Evolutionary conservation across 2,329 filamentous ascomycete species (phyloP).

Genomic region (Epichloe baconii): DNA sequence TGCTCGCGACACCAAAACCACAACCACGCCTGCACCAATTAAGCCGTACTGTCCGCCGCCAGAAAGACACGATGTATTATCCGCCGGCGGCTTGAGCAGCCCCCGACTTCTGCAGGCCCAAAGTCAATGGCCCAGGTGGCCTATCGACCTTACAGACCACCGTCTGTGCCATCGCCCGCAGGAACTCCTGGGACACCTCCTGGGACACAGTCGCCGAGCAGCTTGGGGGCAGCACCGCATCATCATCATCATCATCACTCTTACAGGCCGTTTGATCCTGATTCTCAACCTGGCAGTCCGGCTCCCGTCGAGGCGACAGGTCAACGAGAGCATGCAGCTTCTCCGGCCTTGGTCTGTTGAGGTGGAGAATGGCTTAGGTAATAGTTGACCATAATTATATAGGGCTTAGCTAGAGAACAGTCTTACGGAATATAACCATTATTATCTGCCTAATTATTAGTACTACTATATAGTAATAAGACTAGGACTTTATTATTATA

Average conservation of each 20-base stretch:
- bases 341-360: neutral
- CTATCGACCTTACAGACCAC: conserved; percentile 19
- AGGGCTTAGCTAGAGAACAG: no score
- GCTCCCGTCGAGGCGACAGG: neutral
- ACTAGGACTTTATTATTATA: no score
- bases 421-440: no score
- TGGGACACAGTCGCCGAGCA: neutral
- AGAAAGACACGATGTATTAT: neutral
- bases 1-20: conserved; percentile 4
- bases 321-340: neutral
- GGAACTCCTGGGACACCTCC: neutral
- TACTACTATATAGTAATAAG: no score
- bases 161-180: conserved; percentile 5
- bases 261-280: conserved; percentile 5
- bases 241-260: conserved; percentile 13
- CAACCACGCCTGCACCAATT: conserved; percentile 11
- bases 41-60: conserved; percentile 16
- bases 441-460: no score
- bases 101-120: neutral
- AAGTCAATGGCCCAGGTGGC: conserved; percentile 3
- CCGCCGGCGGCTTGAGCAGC: neutral
- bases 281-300: neutral
- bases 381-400: no score
- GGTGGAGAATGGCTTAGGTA: no score
- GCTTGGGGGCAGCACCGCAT: conserved; percentile 8